Conservation (phyloP, 176 grass and related monocot species). For the Phyllostachys edulis region DNA sequence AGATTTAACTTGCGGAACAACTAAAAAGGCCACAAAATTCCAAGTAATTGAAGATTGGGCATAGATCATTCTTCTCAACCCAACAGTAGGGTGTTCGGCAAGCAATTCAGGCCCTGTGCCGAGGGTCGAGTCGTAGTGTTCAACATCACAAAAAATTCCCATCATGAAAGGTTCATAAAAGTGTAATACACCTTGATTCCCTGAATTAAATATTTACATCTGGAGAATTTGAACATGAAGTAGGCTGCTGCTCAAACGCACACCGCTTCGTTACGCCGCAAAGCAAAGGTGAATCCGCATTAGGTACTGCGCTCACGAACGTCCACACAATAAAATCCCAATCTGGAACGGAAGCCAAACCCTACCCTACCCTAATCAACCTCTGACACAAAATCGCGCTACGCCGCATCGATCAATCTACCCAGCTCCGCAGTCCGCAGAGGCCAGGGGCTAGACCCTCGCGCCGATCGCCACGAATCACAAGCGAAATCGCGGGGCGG, state of each 20-base stretch:
- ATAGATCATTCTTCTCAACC: not conserved
- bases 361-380: not conserved
- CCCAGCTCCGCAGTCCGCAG: not conserved
- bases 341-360: slow-evolving; percentile 5
- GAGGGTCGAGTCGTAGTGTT: not conserved
- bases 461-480: too few relatives aligned
- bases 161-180: not conserved
- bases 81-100: not conserved
- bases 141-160: not conserved
- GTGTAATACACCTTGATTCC: not conserved
- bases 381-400: not conserved
- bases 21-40: not conserved
- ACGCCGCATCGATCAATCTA: not conserved
- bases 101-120: not conserved
- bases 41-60: not conserved
- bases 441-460: not conserved
- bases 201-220: not conserved
- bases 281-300: not conserved
- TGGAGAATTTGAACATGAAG: not conserved
- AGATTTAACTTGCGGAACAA: not conserved
- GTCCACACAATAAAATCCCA: not conserved
- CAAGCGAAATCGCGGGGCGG: too few relatives aligned
- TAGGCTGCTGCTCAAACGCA: not conserved
- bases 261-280: not conserved
- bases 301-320: not conserved